Conservation (phyloP, 2,329 filamentous ascomycete species). For the Trichoderma atroviride region DNA sequence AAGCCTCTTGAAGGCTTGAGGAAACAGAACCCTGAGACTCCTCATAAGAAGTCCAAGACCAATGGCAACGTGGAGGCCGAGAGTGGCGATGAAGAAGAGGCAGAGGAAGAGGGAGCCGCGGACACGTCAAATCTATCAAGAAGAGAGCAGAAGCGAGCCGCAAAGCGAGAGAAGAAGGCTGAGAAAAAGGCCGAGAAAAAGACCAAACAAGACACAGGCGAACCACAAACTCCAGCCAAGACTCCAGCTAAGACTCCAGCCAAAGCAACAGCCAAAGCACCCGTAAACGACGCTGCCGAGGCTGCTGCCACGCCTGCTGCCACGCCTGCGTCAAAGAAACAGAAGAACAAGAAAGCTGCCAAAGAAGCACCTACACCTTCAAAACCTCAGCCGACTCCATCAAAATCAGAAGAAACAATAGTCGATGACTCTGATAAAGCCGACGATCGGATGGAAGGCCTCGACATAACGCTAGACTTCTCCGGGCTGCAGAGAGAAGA, state of each 20-base stretch:
- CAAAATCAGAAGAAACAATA: slow-evolving; percentile 26
- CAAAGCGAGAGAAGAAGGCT: slow-evolving; percentile 50
- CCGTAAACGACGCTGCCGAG: slow-evolving; percentile 22
- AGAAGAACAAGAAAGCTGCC: slow-evolving; percentile 29
- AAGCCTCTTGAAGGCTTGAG: slow-evolving; percentile 67
- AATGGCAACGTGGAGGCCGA: slow-evolving; percentile 2
- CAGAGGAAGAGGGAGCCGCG: slow-evolving; percentile 31
- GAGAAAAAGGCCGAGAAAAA: slow-evolving; percentile 39
- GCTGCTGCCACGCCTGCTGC: slow-evolving; percentile 30
- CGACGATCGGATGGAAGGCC: background rate
- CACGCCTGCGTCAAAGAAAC: slow-evolving; percentile 37
- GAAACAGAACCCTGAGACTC: slow-evolving; percentile 46
- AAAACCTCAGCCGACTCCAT: slow-evolving; percentile 30
- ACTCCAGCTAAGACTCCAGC: slow-evolving; percentile 21
- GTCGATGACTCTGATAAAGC: background rate
- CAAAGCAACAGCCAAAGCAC: slow-evolving; percentile 19
- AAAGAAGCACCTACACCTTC: slow-evolving; percentile 29
- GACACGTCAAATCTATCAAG: slow-evolving; percentile 54
- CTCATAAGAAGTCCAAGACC: slow-evolving; percentile 59
- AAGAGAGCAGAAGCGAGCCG: slow-evolving; percentile 57
- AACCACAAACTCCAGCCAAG: slow-evolving; percentile 22
- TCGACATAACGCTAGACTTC: slow-evolving; percentile 34
- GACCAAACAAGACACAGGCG: slow-evolving; percentile 27
- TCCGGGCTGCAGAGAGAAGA: slow-evolving; percentile 44
- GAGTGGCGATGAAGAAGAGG: slow-evolving; percentile 31